These are phyloP conservation scores for Capillidium heterosporum DNA, from an alignment of 371 early-diverging fungal species.

Conservation along the genomic window DNA sequence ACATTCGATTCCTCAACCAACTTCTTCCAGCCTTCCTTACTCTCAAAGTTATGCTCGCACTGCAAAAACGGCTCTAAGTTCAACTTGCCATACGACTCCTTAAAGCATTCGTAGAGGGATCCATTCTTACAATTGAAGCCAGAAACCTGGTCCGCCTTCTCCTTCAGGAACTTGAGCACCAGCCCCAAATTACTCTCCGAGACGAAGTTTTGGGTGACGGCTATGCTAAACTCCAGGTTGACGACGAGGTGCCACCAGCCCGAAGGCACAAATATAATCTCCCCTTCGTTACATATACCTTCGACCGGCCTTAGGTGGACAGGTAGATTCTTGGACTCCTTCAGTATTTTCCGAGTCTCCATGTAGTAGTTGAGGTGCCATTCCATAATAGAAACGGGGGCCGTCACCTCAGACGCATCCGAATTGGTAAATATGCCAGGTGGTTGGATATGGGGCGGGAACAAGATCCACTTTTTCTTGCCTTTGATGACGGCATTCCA, in stretches of 20 bases:
- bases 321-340: neutral
- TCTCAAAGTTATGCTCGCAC: too few species aligned
- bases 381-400: constrained; percentile 43
- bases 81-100: neutral
- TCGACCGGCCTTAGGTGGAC: constrained; percentile 21
- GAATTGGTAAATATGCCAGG: constrained; percentile 42
- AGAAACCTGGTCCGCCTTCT: constrained; percentile 35
- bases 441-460: constrained; percentile 39
- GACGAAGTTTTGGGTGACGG: constrained; percentile 51
- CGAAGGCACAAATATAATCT: constrained; percentile 42
- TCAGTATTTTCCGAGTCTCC: constrained; percentile 12
- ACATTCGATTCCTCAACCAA: too few species aligned
- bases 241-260: constrained; percentile 64
- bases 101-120: neutral
- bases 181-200: constrained; percentile 22
- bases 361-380: constrained; percentile 31
- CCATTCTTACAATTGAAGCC: constrained; percentile 11
- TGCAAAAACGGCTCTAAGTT: neutral
- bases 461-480: constrained; percentile 31
- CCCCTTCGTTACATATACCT: constrained; percentile 36
- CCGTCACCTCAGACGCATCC: constrained; percentile 46
- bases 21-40: too few species aligned
- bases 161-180: constrained; percentile 29
- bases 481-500: constrained; percentile 54
- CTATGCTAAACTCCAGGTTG: constrained; percentile 41